These are phyloP conservation scores for Ophiocytium majus DNA, from an alignment of 352 stramenopile species.

Conservation along the genomic window DNA sequence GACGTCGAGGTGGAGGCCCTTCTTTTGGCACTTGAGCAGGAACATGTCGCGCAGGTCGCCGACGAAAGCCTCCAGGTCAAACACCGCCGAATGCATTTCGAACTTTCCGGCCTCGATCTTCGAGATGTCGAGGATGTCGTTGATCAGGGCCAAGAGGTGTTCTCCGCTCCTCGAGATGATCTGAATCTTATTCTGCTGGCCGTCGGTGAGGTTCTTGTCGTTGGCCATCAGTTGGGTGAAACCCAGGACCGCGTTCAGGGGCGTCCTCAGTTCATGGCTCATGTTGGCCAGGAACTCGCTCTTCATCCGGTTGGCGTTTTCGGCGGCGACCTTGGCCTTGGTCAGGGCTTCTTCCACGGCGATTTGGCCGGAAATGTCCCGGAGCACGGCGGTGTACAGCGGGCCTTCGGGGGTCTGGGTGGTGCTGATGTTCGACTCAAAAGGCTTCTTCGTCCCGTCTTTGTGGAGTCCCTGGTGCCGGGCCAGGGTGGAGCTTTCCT, in stretches of 20 bases:
- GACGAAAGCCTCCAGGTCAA: not conserved
- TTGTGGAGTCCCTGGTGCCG: no score
- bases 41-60: not conserved
- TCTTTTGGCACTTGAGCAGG: not conserved
- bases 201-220: not conserved
- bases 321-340: not conserved
- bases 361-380: no score
- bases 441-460: no score
- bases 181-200: not conserved
- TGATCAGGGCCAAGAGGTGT: not conserved
- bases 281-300: not conserved
- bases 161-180: not conserved
- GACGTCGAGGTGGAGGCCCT: not conserved
- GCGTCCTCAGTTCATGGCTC: no score
- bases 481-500: no score
- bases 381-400: no score
- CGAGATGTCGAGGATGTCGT: conserved; percentile 18
- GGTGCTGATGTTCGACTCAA: no score
- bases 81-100: not conserved
- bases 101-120: conserved; percentile 8
- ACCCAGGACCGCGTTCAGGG: not conserved
- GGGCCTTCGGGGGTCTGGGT: no score
- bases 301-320: not conserved
- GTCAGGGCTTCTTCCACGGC: no score
- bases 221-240: no score